phyloP scores from a whole-genome alignment of 192 early-diverging fungal genomes.

The Linderina pennispora region DNA sequence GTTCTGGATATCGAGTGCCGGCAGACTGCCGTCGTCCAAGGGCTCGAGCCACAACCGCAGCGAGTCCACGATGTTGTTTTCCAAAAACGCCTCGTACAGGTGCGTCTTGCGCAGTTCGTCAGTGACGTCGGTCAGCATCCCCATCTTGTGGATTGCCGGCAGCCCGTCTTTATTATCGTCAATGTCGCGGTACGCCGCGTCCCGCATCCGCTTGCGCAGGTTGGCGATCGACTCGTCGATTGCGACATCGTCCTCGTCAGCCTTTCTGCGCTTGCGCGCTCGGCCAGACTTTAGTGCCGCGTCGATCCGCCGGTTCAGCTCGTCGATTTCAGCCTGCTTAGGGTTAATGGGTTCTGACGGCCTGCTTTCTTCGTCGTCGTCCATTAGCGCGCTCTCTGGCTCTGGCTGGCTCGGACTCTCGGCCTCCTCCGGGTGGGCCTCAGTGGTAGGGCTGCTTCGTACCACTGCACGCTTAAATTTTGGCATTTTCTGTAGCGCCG shows the following conservation, averaged over 20 bases:
- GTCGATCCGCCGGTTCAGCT: constrained; percentile 37
- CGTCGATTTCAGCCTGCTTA: constrained; percentile 41
- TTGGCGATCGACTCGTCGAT: constrained; percentile 44
- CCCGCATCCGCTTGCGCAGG: constrained; percentile 45
- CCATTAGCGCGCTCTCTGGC: constrained; percentile 2
- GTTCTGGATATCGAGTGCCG: constrained; percentile 82
- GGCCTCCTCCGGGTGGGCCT: neutral
- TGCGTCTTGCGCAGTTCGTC: constrained; percentile 47
- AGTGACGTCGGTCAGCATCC: constrained; percentile 41
- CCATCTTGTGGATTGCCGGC: constrained; percentile 47
- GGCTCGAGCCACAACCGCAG: constrained; percentile 90
- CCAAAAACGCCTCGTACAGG: constrained; percentile 68
- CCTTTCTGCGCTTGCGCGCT: constrained; percentile 35
- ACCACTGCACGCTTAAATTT: constrained; percentile 8
- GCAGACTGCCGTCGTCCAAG: constrained; percentile 79
- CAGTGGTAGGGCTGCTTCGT: neutral
- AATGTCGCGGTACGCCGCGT: constrained; percentile 44
- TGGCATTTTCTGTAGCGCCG: constrained; percentile 38
- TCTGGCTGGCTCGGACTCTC: neutral
- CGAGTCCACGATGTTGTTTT: constrained; percentile 77
- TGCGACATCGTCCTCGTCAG: constrained; percentile 41
- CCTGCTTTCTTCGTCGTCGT: constrained; percentile 7
- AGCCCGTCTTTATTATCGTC: constrained; percentile 45
- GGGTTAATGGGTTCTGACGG: constrained; percentile 15
- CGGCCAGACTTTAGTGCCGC: constrained; percentile 33